Base-by-base conservation (phyloP, 352 stramenopile genomes). In the Globisporangium okanoganense region DNA sequence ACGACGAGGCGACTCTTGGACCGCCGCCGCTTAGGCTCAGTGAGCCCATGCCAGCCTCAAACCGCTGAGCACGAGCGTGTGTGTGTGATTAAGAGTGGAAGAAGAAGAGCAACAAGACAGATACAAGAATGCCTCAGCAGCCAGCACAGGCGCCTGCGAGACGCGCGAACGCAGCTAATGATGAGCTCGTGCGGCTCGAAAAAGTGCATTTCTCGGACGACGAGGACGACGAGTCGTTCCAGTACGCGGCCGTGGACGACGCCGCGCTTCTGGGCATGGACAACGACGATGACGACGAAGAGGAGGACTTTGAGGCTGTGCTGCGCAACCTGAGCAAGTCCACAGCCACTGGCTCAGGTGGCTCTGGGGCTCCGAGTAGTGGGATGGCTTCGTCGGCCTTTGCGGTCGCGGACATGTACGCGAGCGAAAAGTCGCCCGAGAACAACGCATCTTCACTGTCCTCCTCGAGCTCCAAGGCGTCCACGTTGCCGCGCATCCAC, bases 291-390 rank as follows among this genome's bases (percentile, higher is more conserved):
- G 84, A 88, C 20, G 76, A 94, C 29, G 71, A 75, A 16, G 70
- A 93, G 41, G 79, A 94, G 38, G 85, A 97, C 64, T 93, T 97
- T 63, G 92, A 96, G 10, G 75, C 75, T 10, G 88, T 82, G 54
- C 70, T 82, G 35, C 82, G 78, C 61, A 94, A 91, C 66, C 71
- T 93, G 14, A 87, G 84, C 60, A 76, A 76, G 33, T 85, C 88
- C 20, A 71, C 76, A 0, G 75, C 79, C 16, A 65, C 76, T 18
- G 29, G n/a, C n/a, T n/a, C n/a, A n/a, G n/a, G 6, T 62, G 25
- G 22, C 18, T 67, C 18, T 44, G 70, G n/a, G n/a, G n/a, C n/a
- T n/a, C n/a, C 31, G 44, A 71, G 60, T 62, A 68, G 48, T 57
- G 36, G 47, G n/a, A n/a, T n/a, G 5, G 48, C 48, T 10, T 56